Base-by-base conservation (phyloP, 148 eudicot genomes). In the Suaeda aralocaspica region DNA sequence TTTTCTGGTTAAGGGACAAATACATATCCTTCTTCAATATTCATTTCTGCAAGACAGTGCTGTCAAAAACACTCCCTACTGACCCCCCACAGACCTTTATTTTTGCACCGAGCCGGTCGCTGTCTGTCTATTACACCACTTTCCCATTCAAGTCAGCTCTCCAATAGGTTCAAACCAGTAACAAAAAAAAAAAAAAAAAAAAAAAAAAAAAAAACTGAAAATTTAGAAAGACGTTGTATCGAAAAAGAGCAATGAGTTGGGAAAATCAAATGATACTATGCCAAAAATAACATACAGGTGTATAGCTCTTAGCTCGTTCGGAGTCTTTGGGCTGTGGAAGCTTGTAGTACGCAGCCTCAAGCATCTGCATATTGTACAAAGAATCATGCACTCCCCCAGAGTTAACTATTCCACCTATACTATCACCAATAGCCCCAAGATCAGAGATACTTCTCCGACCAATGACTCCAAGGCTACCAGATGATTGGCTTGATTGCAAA, bases 271-370 rank as follows among this genome's bases (percentile, higher is more conserved):
- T 8, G 48, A 77, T 18, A 72, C 7, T 59, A 67, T 58, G 51
- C 24, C 62, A 69, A 53, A 56, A 29, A 10, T 48, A 34, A 52
- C 90, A 69, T 94, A 94, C 99, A 67, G 99, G 93, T 63, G 78
- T 85, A 77, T 94, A 94, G 77, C 78, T 86, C 82, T 81, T 87
- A 70, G 92, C 84, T 28, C 99, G 90, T 81, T 94, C 99, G 15
- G 97, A 91, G 78, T 94, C 99, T 76, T 84, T 91, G 72, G 96
- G 89, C 70, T 86, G 93, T 65, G 99, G 99, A 80, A 86, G 97
- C 79, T 85, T 94, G 62, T 75, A 66, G 70, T 66, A 94, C 51
- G 97, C 97, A 74, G 96, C 84, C 72, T 94, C 96, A 66, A 94
- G 96, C 97, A 94, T 94, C 82, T 89, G 90, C 72, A 84, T 68